Evolutionary conservation across 164 flowering plant genomes (phyloP).

Genomic region (Vitis riparia): DNA sequence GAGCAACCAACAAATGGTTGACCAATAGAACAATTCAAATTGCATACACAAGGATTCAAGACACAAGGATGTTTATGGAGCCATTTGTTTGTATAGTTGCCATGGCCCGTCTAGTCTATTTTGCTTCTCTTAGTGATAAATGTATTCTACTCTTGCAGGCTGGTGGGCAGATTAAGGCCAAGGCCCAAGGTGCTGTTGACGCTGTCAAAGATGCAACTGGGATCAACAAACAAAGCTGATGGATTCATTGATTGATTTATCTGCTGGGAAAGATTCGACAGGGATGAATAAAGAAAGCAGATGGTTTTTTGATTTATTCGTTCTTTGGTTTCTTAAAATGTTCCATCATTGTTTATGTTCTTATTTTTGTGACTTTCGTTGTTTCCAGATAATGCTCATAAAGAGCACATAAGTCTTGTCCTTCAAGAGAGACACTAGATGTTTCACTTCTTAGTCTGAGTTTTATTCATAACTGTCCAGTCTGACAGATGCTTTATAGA

Average conservation of each 20-base stretch:
- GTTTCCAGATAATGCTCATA: neutral
- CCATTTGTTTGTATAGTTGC: neutral
- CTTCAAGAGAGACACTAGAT: neutral
- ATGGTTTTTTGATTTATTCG: neutral
- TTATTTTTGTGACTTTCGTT: neutral
- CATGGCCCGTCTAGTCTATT: neutral
- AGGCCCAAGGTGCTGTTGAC: conserved; percentile 2
- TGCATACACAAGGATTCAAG: no score
- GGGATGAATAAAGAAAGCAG: no score
- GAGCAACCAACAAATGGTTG: no score
- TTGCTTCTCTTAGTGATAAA: neutral
- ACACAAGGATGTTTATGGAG: neutral
- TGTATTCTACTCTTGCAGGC: neutral
- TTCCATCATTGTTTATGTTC: neutral
- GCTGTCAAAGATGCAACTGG: conserved; percentile 7
- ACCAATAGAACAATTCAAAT: neutral
- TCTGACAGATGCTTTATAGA: no score
- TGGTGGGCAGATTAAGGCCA: neutral
- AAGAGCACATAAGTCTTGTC: neutral
- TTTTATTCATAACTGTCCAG: no score
- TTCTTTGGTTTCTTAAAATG: neutral
- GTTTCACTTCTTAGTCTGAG: no score
- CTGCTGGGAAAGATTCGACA: no score
- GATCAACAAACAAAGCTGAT: conserved; percentile 6
- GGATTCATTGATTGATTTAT: neutral